Base-by-base conservation (phyloP, 768 basidiomycete species). In the Mycena amicta region DNA sequence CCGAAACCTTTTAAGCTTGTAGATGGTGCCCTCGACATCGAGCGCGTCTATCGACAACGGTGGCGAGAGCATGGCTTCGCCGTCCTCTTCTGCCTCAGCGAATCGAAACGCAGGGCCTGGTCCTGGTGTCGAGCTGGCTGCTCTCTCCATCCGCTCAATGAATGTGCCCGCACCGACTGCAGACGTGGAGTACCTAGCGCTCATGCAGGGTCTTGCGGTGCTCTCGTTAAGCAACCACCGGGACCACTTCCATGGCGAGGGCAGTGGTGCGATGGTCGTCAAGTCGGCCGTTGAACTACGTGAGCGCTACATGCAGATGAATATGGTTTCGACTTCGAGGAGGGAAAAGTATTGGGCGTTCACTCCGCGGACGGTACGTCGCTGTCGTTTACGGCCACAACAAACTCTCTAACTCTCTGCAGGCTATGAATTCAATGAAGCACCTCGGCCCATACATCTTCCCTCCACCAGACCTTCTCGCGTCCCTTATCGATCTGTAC, bases 381-480 rank as follows among this genome's bases (percentile, higher is more conserved):
- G 33, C 8, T 8, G 18, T 37, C 8, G 8, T 37, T 37, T 37
- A 8, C 18, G 33, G 33, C 8, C 18, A 8, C n/a, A n/a, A n/a
- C n/a, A n/a, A n/a, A 37, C 18, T 37, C 33, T 18, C 18, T 37
- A 37, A 8, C 33, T 37, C 18, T 18, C 8, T 8, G 18, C 18
- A 45, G 43, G 5, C 43, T 23, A 13, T n/a, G 43, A 45, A n/a
- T 6, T 8, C 15, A 5, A 45, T 45, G 8, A 45, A 23, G 43
- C 66, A 72, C 4, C 2, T 15, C 5, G 57, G 57, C 11, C 43
- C 56, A 0, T 74, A 69, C 51, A 50, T n/a, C 13, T 78, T 78
- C 45, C 76, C 77, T 0, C 66, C 69, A 0, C 50, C 62, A 1
- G 76, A 76, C 27, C 68, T 87, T 1, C 47, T 60, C 4, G 4